phyloP scores from a whole-genome alignment of 2,329 filamentous ascomycete species.

The Lachnellula arida region DNA sequence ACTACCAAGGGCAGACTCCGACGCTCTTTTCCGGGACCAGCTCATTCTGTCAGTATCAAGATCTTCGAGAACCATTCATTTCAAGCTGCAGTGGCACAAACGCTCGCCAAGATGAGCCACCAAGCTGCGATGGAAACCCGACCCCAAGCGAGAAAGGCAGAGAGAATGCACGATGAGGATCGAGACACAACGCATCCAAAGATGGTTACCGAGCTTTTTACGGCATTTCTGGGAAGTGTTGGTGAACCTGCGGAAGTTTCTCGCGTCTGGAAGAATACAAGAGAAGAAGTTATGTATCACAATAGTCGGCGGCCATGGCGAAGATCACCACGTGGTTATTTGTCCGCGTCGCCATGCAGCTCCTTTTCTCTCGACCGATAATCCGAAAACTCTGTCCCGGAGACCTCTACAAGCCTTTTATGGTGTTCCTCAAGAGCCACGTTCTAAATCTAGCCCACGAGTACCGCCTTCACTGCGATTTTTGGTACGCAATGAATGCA shows the following conservation, averaged over 20 bases:
- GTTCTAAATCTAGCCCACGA: constrained; percentile 31
- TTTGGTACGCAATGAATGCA: constrained; percentile 37
- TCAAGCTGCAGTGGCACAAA: constrained; percentile 4
- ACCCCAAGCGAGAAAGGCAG: not conserved
- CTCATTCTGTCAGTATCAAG: constrained; percentile 29
- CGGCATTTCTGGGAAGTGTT: constrained; percentile 38
- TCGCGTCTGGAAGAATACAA: constrained; percentile 46
- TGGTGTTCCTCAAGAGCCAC: constrained; percentile 41
- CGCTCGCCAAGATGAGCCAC: constrained; percentile 7
- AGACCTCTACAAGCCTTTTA: constrained; percentile 46
- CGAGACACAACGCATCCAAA: constrained; percentile 46
- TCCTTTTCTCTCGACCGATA: not conserved
- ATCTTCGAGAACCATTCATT: constrained; percentile 20
- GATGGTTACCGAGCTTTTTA: constrained; percentile 48
- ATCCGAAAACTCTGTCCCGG: not conserved
- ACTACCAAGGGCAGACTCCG: constrained; percentile 35
- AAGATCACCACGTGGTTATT: constrained; percentile 50
- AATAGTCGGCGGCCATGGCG: constrained; percentile 40
- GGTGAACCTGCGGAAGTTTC: constrained; percentile 28
- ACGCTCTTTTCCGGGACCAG: constrained; percentile 41
- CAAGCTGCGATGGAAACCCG: not conserved
- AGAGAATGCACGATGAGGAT: constrained; percentile 32
- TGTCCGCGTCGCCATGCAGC: constrained; percentile 47
- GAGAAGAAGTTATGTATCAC: constrained; percentile 49
- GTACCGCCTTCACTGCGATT: constrained; percentile 20